Conservation (phyloP, 176 grass and related monocot species). For the Musa schizocarpa region DNA sequence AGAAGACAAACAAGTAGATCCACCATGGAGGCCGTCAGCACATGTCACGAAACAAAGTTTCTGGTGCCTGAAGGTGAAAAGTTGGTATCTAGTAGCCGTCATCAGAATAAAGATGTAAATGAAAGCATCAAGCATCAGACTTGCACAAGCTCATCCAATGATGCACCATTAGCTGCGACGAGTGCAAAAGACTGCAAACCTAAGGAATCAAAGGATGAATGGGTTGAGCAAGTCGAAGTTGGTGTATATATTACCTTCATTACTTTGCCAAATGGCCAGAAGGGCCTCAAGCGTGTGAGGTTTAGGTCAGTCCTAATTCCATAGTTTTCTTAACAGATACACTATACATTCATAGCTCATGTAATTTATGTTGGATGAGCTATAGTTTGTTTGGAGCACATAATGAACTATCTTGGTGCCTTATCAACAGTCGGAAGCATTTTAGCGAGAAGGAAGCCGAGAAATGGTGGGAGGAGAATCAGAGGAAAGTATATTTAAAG, state of each 20-base stretch:
- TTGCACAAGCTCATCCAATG: constrained; percentile 16
- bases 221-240: constrained; percentile 54
- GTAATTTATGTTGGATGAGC: background rate
- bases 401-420: background rate
- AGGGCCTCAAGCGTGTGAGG: constrained; percentile 63
- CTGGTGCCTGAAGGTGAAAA: background rate
- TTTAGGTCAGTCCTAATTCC: constrained; percentile 49
- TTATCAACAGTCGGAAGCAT: constrained; percentile 59
- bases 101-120: constrained; percentile 6
- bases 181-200: background rate
- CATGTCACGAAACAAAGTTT: background rate
- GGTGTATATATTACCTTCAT: constrained; percentile 65
- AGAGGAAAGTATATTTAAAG: constrained; percentile 37
- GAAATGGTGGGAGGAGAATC: constrained; percentile 72
- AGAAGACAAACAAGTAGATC: background rate
- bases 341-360: constrained; percentile 7
- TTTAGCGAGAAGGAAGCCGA: constrained; percentile 77
- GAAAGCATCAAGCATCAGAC: constrained; percentile 15
- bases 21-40: background rate
- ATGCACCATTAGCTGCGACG: background rate
- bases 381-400: too few relatives aligned
- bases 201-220: constrained; percentile 17
- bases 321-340: background rate
- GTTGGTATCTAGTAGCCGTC: background rate
- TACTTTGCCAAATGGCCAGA: constrained; percentile 35